A percentile compares a stretch with the other conserved stretches of the same genome.
Conservation (phyloP, 2,329 filamentous ascomycete genomes). For the Ustulina deusta region DNA sequence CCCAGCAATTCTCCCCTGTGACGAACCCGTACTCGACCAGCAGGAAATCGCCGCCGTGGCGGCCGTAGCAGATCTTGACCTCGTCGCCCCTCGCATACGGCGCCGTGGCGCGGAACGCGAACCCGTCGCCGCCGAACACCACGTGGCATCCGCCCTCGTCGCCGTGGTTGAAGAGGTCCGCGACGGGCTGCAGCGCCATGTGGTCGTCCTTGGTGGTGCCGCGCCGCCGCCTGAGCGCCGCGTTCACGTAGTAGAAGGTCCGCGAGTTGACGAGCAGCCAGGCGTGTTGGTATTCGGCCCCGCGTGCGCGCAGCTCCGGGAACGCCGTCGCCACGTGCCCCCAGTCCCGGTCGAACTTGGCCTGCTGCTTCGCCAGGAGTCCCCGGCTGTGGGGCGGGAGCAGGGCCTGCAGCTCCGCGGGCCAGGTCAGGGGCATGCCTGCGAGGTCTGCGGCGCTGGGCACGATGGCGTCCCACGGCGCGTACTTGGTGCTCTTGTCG, state of each 20-base stretch:
- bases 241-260: conserved; percentile 69
- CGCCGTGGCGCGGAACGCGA: conserved; percentile 65
- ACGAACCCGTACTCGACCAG: conserved; percentile 74
- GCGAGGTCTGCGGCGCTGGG: conserved; percentile 71
- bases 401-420: conserved; percentile 57
- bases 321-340: conserved; percentile 56
- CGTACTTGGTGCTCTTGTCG: conserved; percentile 60
- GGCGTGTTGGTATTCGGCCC: conserved; percentile 58
- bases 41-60: conserved; percentile 78
- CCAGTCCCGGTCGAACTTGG: conserved; percentile 65
- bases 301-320: conserved; percentile 47
- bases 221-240: conserved; percentile 56
- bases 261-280: conserved; percentile 73
- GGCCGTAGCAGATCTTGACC: conserved; percentile 76
- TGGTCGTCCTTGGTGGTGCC: conserved; percentile 62
- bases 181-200: conserved; percentile 77
- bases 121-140: conserved; percentile 62
- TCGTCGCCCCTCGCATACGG: conserved; percentile 70
- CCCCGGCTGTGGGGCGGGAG: conserved; percentile 59
- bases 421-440: conserved; percentile 63
- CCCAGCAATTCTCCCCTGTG: conserved; percentile 61
- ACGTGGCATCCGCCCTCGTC: conserved; percentile 65
- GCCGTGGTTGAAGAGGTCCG: conserved; percentile 76
- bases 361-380: conserved; percentile 66
- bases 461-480: conserved; percentile 74